phyloP scores from a whole-genome alignment of 257 asterid genomes.

The Schizonepeta tenuifolia region DNA sequence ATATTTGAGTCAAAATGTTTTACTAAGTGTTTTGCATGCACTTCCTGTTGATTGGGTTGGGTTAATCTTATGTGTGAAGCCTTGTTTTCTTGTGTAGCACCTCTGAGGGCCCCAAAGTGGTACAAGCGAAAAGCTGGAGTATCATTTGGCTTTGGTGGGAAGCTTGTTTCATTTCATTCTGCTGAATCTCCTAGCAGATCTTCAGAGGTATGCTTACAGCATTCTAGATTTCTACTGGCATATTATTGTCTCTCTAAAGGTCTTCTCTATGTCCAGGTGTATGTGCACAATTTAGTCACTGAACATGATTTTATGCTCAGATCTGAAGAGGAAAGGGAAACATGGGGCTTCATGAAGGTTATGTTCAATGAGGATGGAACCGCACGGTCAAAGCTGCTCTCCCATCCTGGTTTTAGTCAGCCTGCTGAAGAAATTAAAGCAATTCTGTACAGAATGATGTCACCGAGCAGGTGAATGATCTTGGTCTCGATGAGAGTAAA shows the following conservation, averaged over 20 bases:
- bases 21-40: too few relatives aligned
- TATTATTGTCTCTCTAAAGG: constrained; percentile 23
- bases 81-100: constrained; percentile 55
- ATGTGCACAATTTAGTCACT: constrained; percentile 70
- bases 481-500: too few relatives aligned
- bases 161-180: constrained; percentile 83
- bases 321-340: constrained; percentile 82
- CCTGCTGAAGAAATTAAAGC: constrained; percentile 68
- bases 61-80: constrained; percentile 34
- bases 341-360: constrained; percentile 91
- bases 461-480: too few relatives aligned
- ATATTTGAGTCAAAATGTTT: constrained; percentile 3
- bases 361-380: constrained; percentile 93
- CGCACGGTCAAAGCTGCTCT: constrained; percentile 88
- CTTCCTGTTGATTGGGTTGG: constrained; percentile 17
- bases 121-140: constrained; percentile 90
- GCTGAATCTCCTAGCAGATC: constrained; percentile 59
- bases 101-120: constrained; percentile 97
- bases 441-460: constrained; percentile 41
- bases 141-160: constrained; percentile 98
- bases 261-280: constrained; percentile 57
- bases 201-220: constrained; percentile 68
- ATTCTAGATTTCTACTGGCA: constrained; percentile 3
- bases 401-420: constrained; percentile 83
- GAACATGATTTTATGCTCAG: constrained; percentile 71